Evolutionary conservation across 2,329 filamentous ascomycete species (phyloP).

Genomic region (Colletotrichum siamense): DNA sequence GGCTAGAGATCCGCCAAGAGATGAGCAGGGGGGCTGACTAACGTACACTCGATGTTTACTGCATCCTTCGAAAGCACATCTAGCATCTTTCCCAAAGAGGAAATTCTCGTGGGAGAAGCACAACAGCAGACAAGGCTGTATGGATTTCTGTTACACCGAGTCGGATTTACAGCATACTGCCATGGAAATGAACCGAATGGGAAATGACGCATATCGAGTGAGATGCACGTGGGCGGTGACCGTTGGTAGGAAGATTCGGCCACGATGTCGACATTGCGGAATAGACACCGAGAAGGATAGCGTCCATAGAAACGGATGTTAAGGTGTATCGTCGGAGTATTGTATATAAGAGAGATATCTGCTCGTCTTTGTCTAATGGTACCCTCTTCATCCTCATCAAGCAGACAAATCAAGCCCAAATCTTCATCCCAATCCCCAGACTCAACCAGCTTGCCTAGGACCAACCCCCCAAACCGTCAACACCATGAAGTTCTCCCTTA

Average conservation of each 20-base stretch:
- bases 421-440: not conserved
- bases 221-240: not conserved
- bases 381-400: constrained; percentile 8
- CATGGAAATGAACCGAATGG: not conserved
- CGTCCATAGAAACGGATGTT: not conserved
- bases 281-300: not conserved
- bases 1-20: not conserved
- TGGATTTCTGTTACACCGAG: not conserved
- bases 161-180: not conserved
- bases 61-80: not conserved
- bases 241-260: not conserved
- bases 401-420: constrained; percentile 7
- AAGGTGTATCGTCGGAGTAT: not conserved
- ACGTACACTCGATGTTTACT: not conserved
- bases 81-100: not conserved
- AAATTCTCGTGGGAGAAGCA: not conserved
- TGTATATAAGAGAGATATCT: not conserved
- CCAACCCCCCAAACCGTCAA: not conserved
- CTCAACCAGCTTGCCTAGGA: not conserved
- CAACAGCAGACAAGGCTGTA: not conserved
- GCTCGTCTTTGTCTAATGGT: not conserved
- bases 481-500: constrained; percentile 22
- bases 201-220: not conserved
- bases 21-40: constrained; percentile 6
- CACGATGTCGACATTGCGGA: not conserved